Conservation (phyloP, 202 grass and related monocot species). For the Panicum hallii region DNA sequence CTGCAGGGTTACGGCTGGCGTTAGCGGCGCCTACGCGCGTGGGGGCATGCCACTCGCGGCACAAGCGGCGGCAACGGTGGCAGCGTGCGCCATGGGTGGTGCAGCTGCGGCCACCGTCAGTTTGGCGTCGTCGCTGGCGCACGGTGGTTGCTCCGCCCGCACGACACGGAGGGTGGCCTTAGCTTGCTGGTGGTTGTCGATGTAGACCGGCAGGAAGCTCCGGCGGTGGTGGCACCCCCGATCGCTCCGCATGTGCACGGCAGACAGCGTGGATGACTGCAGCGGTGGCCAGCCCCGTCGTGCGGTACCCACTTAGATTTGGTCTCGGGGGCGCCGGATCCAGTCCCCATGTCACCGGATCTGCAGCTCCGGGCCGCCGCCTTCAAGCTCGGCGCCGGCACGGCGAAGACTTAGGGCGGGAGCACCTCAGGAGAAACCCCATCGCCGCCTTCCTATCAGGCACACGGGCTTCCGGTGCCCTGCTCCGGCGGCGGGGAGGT, state of each 20-base stretch:
- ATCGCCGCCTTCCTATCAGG: too few species aligned
- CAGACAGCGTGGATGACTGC: background rate
- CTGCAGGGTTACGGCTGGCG: too few species aligned
- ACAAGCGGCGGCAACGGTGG: background rate
- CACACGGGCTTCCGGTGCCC: too few species aligned
- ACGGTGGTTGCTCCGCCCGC: background rate
- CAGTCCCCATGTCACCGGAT: too few species aligned
- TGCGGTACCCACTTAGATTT: too few species aligned
- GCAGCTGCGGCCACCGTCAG: background rate
- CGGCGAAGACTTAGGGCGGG: too few species aligned
- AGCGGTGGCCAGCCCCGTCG: background rate
- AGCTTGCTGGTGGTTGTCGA: slow-evolving; percentile 3
- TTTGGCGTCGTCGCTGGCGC: background rate
- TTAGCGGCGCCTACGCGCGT: background rate
- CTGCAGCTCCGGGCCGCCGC: too few species aligned
- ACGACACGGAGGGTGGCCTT: slow-evolving; percentile 4
- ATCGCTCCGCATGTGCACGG: background rate
- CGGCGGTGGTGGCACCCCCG: background rate
- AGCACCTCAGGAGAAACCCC: too few species aligned
- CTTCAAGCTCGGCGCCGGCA: too few species aligned
- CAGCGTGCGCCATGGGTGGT: background rate
- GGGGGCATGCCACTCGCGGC: background rate
- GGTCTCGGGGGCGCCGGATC: too few species aligned
- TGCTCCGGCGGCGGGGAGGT: too few species aligned
- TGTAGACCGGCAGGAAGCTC: slow-evolving; percentile 55